Percentiles rank a stretch among this genome's conserved stretches.
Evolutionary conservation across 106 monocot genomes (phyloP).

Genomic region (Platanthera zijinensis): DNA sequence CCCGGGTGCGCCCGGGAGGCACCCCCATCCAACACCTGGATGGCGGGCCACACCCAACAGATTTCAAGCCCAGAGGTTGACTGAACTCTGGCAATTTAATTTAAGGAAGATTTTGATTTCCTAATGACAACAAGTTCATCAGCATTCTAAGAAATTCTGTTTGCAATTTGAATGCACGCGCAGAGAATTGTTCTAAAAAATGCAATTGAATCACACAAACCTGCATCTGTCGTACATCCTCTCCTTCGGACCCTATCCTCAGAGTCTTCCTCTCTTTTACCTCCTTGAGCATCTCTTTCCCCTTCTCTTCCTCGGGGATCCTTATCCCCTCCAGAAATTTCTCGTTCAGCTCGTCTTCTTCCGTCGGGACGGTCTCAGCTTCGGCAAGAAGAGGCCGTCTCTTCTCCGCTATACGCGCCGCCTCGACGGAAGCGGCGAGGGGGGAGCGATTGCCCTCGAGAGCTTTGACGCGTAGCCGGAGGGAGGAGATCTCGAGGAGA

Average conservation of each 20-base stretch:
- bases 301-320: constrained; percentile 14
- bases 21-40: too few relatives aligned
- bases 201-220: constrained; percentile 16
- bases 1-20: too few relatives aligned
- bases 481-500: constrained; percentile 46
- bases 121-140: neutral
- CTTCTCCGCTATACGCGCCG: constrained; percentile 4
- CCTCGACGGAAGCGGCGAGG: constrained; percentile 7
- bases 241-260: constrained; percentile 73
- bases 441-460: constrained; percentile 22
- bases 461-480: constrained; percentile 37
- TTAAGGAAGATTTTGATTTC: neutral
- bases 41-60: too few relatives aligned
- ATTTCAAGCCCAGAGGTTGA: neutral
- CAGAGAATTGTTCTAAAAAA: neutral
- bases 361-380: constrained; percentile 24
- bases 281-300: constrained; percentile 9
- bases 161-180: neutral
- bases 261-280: constrained; percentile 29
- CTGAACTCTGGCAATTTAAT: neutral
- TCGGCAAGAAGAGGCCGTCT: constrained; percentile 1
- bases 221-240: constrained; percentile 88
- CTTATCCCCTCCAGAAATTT: constrained; percentile 39
- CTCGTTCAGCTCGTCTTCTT: constrained; percentile 29
- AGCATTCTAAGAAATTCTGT: neutral